These are phyloP conservation scores for Plasmodium falciparum DNA, from an alignment of 169 alveolate genomes.

Conservation along the genomic window DNA sequence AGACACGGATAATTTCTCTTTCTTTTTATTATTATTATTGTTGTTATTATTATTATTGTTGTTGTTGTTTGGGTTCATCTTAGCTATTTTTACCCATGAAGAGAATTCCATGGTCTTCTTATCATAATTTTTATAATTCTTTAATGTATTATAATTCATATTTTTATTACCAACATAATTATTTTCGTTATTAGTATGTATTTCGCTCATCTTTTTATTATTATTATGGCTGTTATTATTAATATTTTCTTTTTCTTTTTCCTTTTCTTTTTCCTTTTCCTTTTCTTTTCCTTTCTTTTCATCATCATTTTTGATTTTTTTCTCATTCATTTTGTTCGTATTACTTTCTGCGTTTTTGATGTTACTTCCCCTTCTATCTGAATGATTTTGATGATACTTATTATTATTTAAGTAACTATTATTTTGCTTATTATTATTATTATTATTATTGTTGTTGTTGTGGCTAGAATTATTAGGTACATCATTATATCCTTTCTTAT, in stretches of 20 bases:
- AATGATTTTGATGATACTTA: background rate
- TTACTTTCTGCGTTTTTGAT: slow-evolving; percentile 5
- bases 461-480: background rate
- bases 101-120: slow-evolving; percentile 55
- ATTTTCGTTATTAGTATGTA: background rate
- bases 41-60: slow-evolving; percentile 20
- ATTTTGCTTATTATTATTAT: slow-evolving; percentile 19
- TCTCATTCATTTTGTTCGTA: slow-evolving; percentile 7
- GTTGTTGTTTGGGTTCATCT: slow-evolving; percentile 39
- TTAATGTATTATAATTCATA: slow-evolving; percentile 25
- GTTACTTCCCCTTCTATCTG: slow-evolving; percentile 20
- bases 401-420: slow-evolving; percentile 11
- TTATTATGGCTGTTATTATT: slow-evolving; percentile 1
- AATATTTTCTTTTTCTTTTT: background rate
- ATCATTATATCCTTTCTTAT: slow-evolving; percentile 23
- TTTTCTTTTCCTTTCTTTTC: slow-evolving; percentile 39
- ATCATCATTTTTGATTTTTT: slow-evolving; percentile 22
- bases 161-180: slow-evolving; percentile 6
- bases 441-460: background rate
- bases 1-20: background rate
- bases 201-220: background rate
- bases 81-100: slow-evolving; percentile 72
- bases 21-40: background rate
- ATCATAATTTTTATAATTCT: slow-evolving; percentile 52
- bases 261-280: background rate